These are phyloP conservation scores for Diaporthe ampelina DNA, from an alignment of 2,329 filamentous ascomycete species.

Conservation along the genomic window DNA sequence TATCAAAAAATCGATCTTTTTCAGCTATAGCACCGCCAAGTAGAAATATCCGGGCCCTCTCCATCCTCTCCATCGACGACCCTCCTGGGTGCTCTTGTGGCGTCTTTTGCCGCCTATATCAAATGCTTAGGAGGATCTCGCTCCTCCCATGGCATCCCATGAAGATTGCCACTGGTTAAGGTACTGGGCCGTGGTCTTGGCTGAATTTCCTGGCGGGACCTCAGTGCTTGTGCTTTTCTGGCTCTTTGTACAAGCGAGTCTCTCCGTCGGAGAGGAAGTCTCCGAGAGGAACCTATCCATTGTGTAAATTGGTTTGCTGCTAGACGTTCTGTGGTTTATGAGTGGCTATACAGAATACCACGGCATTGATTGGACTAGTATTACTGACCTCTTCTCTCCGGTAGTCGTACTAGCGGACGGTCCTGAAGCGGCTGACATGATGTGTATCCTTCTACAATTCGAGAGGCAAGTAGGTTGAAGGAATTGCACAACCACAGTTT, in stretches of 20 bases:
- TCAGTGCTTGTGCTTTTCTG: no score
- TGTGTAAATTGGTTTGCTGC: background rate
- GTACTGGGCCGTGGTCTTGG: background rate
- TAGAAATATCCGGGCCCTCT: no score
- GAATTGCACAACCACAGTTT: no score
- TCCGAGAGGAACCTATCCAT: background rate
- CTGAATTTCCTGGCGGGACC: fast-evolving
- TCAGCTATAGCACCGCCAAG: no score
- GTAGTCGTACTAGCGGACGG: background rate
- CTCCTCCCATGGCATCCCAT: background rate
- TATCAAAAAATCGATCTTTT: background rate
- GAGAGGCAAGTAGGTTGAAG: background rate
- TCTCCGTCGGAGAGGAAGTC: background rate
- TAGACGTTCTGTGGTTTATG: background rate
- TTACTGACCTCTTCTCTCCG: background rate
- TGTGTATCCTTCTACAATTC: background rate
- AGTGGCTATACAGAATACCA: background rate
- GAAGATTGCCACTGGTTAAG: conserved; percentile 12
- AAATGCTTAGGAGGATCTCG: background rate
- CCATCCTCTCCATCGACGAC: no score
- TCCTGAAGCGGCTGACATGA: background rate
- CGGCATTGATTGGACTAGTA: background rate
- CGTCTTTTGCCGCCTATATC: background rate
- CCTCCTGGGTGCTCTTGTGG: no score
- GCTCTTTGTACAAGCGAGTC: background rate